These are phyloP conservation scores for Senecio squalidus DNA, from an alignment of 140 eudicot species.

Conservation along the genomic window DNA sequence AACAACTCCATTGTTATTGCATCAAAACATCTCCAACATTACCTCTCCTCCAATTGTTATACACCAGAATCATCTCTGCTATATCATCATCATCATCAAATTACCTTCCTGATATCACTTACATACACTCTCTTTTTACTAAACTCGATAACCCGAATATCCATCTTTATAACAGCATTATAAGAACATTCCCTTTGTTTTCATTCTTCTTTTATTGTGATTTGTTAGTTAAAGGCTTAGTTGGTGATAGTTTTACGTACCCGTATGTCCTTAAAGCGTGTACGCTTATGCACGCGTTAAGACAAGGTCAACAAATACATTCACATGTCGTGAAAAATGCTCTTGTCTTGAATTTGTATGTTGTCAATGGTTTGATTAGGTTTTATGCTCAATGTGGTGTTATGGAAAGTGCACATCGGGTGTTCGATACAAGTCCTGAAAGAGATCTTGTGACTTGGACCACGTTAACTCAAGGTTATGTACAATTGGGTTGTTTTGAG, in stretches of 20 bases:
- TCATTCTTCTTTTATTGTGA: conserved; percentile 21
- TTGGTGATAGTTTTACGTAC: conserved; percentile 43
- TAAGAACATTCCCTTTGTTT: conserved; percentile 19
- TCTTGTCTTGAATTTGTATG: conserved; percentile 34
- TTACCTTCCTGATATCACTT: conserved; percentile 17
- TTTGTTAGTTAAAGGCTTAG: conserved; percentile 28
- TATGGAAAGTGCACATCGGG: conserved; percentile 26
- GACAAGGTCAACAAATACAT: conserved; percentile 34
- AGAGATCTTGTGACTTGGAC: conserved; percentile 55
- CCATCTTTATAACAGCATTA: conserved; percentile 25
- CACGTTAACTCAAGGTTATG: conserved; percentile 44
- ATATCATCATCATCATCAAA: background rate
- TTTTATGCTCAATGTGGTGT: conserved; percentile 31
- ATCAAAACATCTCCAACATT: conserved; percentile 27
- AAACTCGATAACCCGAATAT: conserved; percentile 24
- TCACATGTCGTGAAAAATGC: conserved; percentile 29
- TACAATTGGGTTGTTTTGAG: conserved; percentile 21
- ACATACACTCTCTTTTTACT: conserved; percentile 24
- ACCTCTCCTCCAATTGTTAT: conserved; percentile 25
- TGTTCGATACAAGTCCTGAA: conserved; percentile 35
- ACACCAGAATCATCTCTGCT: conserved; percentile 23
- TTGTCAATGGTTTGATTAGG: conserved; percentile 35
- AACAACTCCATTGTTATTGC: conserved; percentile 33
- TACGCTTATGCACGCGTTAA: conserved; percentile 7
- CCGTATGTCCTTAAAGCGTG: conserved; percentile 47